Conservation (phyloP, 225 moss, liverwort and hornwort species). For the Polytrichum formosum region DNA sequence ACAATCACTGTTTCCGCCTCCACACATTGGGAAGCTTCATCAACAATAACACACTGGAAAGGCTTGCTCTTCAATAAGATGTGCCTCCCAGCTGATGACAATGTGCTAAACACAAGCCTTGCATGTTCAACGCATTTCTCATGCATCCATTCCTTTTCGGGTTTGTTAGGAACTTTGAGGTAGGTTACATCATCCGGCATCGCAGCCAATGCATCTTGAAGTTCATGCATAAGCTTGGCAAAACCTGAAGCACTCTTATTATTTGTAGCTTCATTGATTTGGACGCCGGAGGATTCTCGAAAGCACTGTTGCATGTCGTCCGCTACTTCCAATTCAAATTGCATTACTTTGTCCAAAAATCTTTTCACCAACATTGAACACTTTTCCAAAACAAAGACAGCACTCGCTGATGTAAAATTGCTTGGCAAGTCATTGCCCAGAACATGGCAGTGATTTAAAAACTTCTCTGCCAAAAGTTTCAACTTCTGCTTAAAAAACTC, state of each 20-base stretch:
- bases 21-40: slow-evolving; percentile 32
- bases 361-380: not conserved
- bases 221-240: not conserved
- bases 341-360: slow-evolving; percentile 5
- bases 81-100: slow-evolving; percentile 21
- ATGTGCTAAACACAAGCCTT: slow-evolving; percentile 22
- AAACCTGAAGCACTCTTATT: not conserved
- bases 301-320: slow-evolving; percentile 4
- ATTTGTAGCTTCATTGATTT: not conserved
- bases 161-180: not conserved
- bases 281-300: not conserved
- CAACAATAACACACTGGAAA: slow-evolving; percentile 28
- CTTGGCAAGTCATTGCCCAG: slow-evolving; percentile 17
- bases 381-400: not conserved
- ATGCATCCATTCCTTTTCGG: slow-evolving; percentile 2
- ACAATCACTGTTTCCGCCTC: slow-evolving; percentile 26
- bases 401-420: not conserved
- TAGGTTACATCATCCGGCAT: not conserved
- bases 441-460: not conserved
- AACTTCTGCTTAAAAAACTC: slow-evolving; percentile 9
- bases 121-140: slow-evolving; percentile 18
- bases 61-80: slow-evolving; percentile 7
- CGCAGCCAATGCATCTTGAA: not conserved
- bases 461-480: slow-evolving; percentile 1
- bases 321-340: slow-evolving; percentile 1